Conservation (phyloP, 139 green algal genomes). For the Micractinium conductrix region DNA sequence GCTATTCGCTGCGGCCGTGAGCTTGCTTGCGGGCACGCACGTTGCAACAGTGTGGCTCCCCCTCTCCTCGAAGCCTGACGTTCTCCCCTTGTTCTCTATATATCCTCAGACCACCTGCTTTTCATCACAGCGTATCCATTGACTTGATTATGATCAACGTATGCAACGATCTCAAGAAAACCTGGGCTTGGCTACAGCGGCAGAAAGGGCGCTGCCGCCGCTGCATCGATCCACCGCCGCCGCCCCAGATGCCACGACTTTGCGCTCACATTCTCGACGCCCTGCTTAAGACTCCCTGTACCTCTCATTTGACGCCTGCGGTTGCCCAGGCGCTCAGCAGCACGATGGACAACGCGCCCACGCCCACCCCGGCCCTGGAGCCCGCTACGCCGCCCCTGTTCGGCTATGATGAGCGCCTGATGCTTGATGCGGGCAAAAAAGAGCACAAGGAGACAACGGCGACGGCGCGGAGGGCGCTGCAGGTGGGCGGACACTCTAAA, state of each 20-base stretch:
- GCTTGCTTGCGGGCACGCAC: too few relatives aligned
- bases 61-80: too few relatives aligned
- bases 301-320: too few relatives aligned
- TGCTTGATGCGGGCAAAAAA: constrained; percentile 34
- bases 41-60: background rate
- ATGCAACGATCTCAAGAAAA: too few relatives aligned
- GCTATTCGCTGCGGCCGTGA: background rate
- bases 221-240: too few relatives aligned
- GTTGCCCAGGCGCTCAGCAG: too few relatives aligned
- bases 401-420: constrained; percentile 2
- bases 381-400: background rate
- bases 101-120: background rate
- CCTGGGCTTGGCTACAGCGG: too few relatives aligned
- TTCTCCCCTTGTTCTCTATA: background rate
- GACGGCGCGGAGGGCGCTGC: constrained; percentile 17
- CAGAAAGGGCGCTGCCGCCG: too few relatives aligned
- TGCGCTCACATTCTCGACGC: too few relatives aligned
- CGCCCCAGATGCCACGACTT: too few relatives aligned
- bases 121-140: background rate
- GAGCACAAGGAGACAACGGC: constrained; percentile 44
- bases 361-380: background rate
- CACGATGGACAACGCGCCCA: background rate
- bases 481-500: constrained; percentile 18
- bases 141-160: background rate
- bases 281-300: too few relatives aligned